Evolutionary conservation across 1,284 basidiomycete genomes (phyloP).

Genomic region (Sanghuangporus weigelae): DNA sequence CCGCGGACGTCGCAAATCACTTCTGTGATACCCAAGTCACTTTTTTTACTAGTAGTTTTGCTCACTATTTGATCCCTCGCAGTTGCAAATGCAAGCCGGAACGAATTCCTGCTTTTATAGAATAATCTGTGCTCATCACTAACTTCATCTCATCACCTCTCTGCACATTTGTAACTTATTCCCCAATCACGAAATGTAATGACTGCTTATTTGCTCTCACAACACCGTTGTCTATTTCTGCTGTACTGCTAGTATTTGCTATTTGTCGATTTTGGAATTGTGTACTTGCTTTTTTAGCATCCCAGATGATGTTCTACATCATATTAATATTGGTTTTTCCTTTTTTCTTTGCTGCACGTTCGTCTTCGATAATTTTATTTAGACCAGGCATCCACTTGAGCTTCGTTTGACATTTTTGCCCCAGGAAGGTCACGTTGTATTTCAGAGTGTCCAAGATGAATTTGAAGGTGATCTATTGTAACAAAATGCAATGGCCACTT

Average conservation of each 20-base stretch:
- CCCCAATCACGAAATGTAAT: neutral
- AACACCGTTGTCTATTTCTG: conserved; percentile 3
- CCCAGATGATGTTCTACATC: too few relatives aligned
- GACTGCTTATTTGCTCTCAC: neutral
- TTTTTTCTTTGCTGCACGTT: too few relatives aligned
- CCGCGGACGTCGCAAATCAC: neutral
- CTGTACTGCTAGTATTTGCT: neutral
- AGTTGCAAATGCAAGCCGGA: neutral
- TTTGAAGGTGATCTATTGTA: neutral
- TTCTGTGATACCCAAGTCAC: neutral
- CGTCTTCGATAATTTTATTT: too few relatives aligned
- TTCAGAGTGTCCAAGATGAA: neutral
- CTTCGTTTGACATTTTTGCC: too few relatives aligned
- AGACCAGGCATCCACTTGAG: too few relatives aligned
- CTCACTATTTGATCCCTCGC: neutral
- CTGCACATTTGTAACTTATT: neutral
- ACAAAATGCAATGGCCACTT: neutral
- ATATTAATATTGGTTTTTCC: too few relatives aligned
- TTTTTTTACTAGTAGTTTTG: neutral
- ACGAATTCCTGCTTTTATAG: neutral
- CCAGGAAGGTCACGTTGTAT: neutral
- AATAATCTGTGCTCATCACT: neutral
- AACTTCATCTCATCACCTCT: neutral
- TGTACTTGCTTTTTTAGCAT: too few relatives aligned
- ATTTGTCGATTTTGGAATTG: too few relatives aligned